Evolutionary conservation across 345 rosid species (phyloP).

Genomic region (Lumnitzera littorea): DNA sequence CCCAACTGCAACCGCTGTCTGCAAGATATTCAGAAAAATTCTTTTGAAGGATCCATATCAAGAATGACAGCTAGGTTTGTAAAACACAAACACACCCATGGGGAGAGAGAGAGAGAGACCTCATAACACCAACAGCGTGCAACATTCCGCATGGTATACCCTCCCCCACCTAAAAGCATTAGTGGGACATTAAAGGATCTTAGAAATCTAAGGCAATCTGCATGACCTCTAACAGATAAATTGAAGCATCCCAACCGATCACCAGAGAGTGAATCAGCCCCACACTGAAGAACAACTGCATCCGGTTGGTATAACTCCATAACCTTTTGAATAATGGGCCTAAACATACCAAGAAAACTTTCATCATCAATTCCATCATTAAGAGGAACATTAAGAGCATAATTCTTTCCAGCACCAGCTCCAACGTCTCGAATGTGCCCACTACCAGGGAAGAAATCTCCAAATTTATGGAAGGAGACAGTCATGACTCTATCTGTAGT

Average conservation of each 20-base stretch:
- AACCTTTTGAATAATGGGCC: conserved; percentile 79
- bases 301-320: conserved; percentile 98
- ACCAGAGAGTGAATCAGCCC: conserved; percentile 96
- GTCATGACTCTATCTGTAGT: conserved; percentile 99
- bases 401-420: conserved; percentile 56
- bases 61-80: neutral
- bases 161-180: conserved; percentile 99
- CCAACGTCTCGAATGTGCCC: conserved; percentile 87
- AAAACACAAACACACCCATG: conserved; percentile 6
- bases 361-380: conserved; percentile 91
- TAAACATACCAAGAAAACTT: conserved; percentile 70
- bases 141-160: conserved; percentile 94
- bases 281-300: conserved; percentile 98
- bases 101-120: conserved; percentile 31
- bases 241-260: conserved; percentile 96
- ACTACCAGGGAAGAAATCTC: conserved; percentile 96
- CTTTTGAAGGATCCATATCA: neutral
- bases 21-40: conserved; percentile 16
- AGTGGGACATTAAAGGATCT: conserved; percentile 89
- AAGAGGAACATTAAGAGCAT: conserved; percentile 91
- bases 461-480: conserved; percentile 93
- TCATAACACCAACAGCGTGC: conserved; percentile 99
- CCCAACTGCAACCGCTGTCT: conserved; percentile 98
- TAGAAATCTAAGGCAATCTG: conserved; percentile 85
- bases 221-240: conserved; percentile 96